Conservation (phyloP, 2,329 filamentous ascomycete species). For the Talaromyces piceae region DNA sequence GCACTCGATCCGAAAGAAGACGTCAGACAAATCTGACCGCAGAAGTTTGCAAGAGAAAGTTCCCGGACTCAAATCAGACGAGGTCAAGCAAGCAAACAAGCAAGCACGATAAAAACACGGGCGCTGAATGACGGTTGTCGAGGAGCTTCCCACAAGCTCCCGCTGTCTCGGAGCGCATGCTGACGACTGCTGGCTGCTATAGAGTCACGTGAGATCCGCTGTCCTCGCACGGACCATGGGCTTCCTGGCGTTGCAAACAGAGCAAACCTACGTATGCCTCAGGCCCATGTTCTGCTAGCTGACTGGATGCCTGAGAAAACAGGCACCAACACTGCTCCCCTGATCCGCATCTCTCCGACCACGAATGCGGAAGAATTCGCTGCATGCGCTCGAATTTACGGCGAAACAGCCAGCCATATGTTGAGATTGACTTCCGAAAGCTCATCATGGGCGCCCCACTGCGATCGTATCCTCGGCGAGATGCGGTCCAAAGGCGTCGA, state of each 20-base stretch:
- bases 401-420: conserved; percentile 4
- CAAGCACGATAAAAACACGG: conserved; percentile 1
- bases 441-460: conserved; percentile 24
- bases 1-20: conserved; percentile 4
- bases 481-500: neutral
- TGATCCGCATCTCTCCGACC: conserved; percentile 24
- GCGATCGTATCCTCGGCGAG: conserved; percentile 32
- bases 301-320: conserved; percentile 3
- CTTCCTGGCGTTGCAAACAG: conserved; percentile 2
- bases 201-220: conserved; percentile 7
- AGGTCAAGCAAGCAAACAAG: neutral
- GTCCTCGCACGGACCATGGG: conserved; percentile 3
- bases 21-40: conserved; percentile 1
- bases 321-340: neutral
- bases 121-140: neutral
- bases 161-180: neutral
- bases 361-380: conserved; percentile 32
- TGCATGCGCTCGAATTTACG: conserved; percentile 13
- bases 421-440: conserved; percentile 14
- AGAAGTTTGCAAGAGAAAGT: neutral
- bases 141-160: conserved; percentile 10
- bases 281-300: too few relatives aligned
- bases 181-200: conserved; percentile 3
- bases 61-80: neutral
- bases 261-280: conserved; percentile 1